Percentiles rank a stretch among this genome's conserved stretches.
Conservation (phyloP, 2,329 filamentous ascomycete species). For the Emergomyces pasteurianus region DNA sequence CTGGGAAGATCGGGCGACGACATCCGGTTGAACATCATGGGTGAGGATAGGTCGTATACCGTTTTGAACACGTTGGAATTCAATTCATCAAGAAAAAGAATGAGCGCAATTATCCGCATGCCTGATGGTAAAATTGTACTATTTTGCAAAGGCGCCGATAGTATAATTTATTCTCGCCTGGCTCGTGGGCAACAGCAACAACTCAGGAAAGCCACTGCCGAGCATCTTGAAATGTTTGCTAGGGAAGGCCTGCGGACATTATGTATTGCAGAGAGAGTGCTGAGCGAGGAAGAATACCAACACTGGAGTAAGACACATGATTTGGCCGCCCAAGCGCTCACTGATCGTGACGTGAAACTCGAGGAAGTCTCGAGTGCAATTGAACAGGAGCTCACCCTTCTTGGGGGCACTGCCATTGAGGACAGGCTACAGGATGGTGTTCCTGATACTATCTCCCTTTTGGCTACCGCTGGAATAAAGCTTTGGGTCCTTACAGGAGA, state of each 20-base stretch:
- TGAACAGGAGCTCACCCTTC: constrained; percentile 73
- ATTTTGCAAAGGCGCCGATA: constrained; percentile 96
- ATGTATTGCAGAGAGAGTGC: constrained; percentile 75
- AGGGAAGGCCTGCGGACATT: constrained; percentile 88
- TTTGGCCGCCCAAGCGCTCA: constrained; percentile 67
- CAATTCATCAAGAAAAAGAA: constrained; percentile 90
- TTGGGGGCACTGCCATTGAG: constrained; percentile 94
- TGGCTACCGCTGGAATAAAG: constrained; percentile 91
- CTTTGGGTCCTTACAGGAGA: constrained; percentile 97
- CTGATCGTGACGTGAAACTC: constrained; percentile 82
- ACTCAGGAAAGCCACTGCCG: constrained; percentile 69
- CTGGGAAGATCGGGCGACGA: constrained; percentile 68
- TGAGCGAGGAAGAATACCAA: constrained; percentile 72
- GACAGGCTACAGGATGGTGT: constrained; percentile 95
- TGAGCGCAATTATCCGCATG: constrained; percentile 96
- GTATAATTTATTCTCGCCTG: constrained; percentile 87
- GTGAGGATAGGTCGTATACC: constrained; percentile 70
- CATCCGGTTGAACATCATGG: constrained; percentile 75
- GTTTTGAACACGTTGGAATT: constrained; percentile 95
- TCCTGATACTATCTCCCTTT: constrained; percentile 82
- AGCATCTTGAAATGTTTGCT: constrained; percentile 94
- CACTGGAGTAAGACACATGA: constrained; percentile 82
- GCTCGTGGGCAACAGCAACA: constrained; percentile 76
- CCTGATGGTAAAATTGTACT: constrained; percentile 79
- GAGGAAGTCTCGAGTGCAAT: constrained; percentile 83